Percentiles rank a stretch among this genome's conserved stretches.
Conservation (phyloP, 2,329 filamentous ascomycete genomes). For the Exophiala sp. region DNA sequence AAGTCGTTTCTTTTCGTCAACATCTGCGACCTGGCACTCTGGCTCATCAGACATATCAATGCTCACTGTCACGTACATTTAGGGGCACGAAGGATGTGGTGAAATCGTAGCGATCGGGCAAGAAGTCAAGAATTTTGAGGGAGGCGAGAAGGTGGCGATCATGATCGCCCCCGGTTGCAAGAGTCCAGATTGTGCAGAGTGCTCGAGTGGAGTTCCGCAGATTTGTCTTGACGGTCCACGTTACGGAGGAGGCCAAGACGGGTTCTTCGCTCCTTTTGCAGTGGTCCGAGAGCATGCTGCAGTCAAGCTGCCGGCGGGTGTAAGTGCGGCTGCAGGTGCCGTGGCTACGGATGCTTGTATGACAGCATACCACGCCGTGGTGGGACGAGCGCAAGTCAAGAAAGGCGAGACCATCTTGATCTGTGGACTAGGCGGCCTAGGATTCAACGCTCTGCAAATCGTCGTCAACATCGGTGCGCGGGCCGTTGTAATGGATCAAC, state of each 20-base stretch:
- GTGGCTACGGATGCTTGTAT: slow-evolving; percentile 17
- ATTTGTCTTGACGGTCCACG: slow-evolving; percentile 5
- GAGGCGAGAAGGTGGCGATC: slow-evolving; percentile 13
- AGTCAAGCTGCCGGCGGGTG: slow-evolving; percentile 8
- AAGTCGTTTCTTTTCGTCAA: background rate
- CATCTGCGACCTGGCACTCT: background rate
- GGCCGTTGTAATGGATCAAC: slow-evolving; percentile 13
- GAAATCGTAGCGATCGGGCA: slow-evolving; percentile 17
- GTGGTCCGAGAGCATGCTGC: slow-evolving; percentile 9
- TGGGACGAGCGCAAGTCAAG: slow-evolving; percentile 6
- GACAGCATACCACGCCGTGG: slow-evolving; percentile 18
- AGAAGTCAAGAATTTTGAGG: slow-evolving; percentile 7
- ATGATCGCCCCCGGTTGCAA: slow-evolving; percentile 11
- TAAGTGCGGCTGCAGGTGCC: slow-evolving; percentile 3
- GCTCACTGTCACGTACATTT: background rate
- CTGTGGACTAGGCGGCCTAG: slow-evolving; percentile 9
- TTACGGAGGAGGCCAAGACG: slow-evolving; percentile 14
- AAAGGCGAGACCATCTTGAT: slow-evolving; percentile 5
- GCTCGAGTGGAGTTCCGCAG: slow-evolving; percentile 8
- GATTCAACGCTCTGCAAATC: slow-evolving; percentile 20
- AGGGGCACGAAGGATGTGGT: slow-evolving; percentile 26
- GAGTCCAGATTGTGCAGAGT: slow-evolving; percentile 2
- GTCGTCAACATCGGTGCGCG: slow-evolving; percentile 8
- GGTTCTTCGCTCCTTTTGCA: slow-evolving; percentile 15
- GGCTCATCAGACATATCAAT: no score